A percentile compares a stretch with the other conserved stretches of the same genome.
phyloP scores from a whole-genome alignment of 805 yeast species.

The Zygotorulaspora sp. region DNA sequence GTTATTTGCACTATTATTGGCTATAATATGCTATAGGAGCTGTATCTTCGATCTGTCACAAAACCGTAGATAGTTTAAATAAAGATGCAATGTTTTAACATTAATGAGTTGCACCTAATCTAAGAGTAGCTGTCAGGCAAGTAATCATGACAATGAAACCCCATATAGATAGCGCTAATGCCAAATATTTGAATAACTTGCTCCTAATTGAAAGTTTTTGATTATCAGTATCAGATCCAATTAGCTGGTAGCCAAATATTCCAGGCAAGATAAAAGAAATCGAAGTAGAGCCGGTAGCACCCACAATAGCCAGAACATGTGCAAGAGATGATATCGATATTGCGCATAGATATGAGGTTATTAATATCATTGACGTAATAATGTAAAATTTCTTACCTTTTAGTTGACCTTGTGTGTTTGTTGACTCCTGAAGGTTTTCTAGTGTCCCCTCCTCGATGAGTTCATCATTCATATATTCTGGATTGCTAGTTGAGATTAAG shows the following conservation, averaged over 20 bases:
- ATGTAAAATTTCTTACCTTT: slow-evolving; percentile 41
- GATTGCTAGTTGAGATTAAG: slow-evolving; percentile 4
- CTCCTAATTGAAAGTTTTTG: slow-evolving; percentile 29
- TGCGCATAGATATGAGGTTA: slow-evolving; percentile 53
- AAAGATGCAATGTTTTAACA: too few species aligned
- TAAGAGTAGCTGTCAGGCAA: slow-evolving; percentile 40
- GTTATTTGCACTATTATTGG: too few species aligned
- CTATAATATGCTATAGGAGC: too few species aligned
- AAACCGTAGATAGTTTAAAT: too few species aligned
- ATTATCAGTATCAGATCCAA: slow-evolving; percentile 21
- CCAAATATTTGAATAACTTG: slow-evolving; percentile 34
- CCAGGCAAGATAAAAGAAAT: slow-evolving; percentile 76
- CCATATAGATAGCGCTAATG: slow-evolving; percentile 43
- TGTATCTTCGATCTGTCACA: too few species aligned
- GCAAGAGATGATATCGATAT: slow-evolving; percentile 59
- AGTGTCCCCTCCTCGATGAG: slow-evolving; percentile 32
- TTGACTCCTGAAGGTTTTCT: slow-evolving; percentile 15
- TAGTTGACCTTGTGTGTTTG: slow-evolving; percentile 16
- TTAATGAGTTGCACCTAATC: slow-evolving; percentile 28
- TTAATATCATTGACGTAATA: slow-evolving; percentile 46
- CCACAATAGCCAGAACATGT: slow-evolving; percentile 64
- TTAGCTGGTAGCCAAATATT: slow-evolving; percentile 51
- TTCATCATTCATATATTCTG: slow-evolving; percentile 23
- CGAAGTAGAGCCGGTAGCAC: slow-evolving; percentile 76
- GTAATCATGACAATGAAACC: slow-evolving; percentile 49